Base-by-base conservation (phyloP, 2,329 filamentous ascomycete genomes). In the Cladobotryum protrusum region DNA sequence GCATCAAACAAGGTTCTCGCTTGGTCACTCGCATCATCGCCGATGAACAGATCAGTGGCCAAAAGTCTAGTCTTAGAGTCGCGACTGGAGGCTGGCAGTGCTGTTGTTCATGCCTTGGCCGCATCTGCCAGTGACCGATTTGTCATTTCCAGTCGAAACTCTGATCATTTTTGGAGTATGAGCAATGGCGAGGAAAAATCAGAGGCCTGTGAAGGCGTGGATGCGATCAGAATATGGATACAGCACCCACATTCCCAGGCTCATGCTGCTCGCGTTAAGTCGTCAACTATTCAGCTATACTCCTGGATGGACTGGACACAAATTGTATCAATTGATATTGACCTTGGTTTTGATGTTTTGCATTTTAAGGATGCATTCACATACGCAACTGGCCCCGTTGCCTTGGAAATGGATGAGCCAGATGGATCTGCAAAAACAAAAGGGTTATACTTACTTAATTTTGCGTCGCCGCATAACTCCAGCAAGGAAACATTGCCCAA, bases 241-340 rank as follows among this genome's bases (percentile, higher is more conserved):
- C 52, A 18, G 14, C 52, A 61, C 54, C 57, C 59, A 42, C 42
- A 53, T 13, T 57, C 45, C n/a, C 47, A 54, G 40, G 33, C 41
- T 40, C 60, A 66, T 33, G 47, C 64, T 18, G 56, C 67, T 29
- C 64, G 60, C 45, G 53, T 68, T 43, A 59, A 66, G 36, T 52
- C 52, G 14, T 45, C 47, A 52, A 51, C 43, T 19, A 56, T 58
- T 46, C 42, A 56, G 24, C 55, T 61, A 43, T 61, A 63, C 53
- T 39, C 42, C 17, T 67, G 64, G 64, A 50, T 39, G 40, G 61
- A 66, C 49, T 60, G 57, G 57, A 60, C 61, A 18, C 54, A 62
- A 52, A 45, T 62, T 17, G 36, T 29, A 29, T 52, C 54, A 4
- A 43, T 52, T 44, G 13, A 47, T 24, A 50, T 52, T 50, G 29